Evolutionary conservation across 2,329 filamentous ascomycete species (phyloP).

Genomic region (Sporothrix pseudoabietina): DNA sequence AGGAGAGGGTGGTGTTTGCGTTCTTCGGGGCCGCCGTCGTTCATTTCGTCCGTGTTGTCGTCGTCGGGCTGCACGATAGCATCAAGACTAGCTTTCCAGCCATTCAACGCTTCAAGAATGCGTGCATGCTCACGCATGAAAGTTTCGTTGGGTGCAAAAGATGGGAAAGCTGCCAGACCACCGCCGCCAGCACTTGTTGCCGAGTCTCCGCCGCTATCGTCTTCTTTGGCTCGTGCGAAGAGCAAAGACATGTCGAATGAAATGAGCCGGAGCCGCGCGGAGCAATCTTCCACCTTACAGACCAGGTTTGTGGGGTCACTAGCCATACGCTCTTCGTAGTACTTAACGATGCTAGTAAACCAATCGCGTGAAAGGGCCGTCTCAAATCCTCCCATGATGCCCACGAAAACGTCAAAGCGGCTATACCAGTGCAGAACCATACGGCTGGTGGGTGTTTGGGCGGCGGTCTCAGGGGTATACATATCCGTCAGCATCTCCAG

Average conservation of each 20-base stretch:
- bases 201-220: constrained; percentile 43
- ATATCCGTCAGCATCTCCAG: constrained; percentile 76
- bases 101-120: constrained; percentile 51
- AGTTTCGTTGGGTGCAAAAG: constrained; percentile 57
- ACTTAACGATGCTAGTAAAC: constrained; percentile 68
- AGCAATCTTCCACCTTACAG: constrained; percentile 68
- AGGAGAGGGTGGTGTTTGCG: constrained; percentile 41
- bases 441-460: constrained; percentile 69
- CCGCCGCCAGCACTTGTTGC: constrained; percentile 51
- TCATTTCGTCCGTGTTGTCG: background rate
- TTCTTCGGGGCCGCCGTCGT: background rate
- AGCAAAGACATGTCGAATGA: constrained; percentile 79
- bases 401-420: constrained; percentile 82
- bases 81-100: constrained; percentile 53
- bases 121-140: constrained; percentile 65
- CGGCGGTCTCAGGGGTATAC: constrained; percentile 74
- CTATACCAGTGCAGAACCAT: constrained; percentile 86
- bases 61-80: constrained; percentile 25
- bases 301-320: constrained; percentile 63
- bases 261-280: constrained; percentile 68
- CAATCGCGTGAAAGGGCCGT: constrained; percentile 75
- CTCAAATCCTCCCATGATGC: constrained; percentile 77
- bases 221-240: constrained; percentile 63
- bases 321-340: constrained; percentile 61
- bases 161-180: constrained; percentile 7